Base-by-base conservation (phyloP, 108 stramenopile genomes). In the Pseudonitzschia pungens region DNA sequence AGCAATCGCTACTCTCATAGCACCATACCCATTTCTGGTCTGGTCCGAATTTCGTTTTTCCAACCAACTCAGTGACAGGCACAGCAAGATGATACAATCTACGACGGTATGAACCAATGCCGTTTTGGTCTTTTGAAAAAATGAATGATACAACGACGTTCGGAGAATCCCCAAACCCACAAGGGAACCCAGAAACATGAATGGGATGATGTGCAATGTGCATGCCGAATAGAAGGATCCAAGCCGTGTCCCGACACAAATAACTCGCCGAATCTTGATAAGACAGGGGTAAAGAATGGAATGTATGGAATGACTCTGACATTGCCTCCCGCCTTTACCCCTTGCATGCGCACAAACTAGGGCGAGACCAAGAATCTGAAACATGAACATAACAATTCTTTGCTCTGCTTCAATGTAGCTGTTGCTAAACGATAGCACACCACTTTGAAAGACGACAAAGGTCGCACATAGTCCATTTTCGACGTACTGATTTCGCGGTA, bases 401-500 rank as follows among this genome's bases (percentile, higher is more conserved):
- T 86, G 72, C 74, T 92, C 93, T 21, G 79, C 84, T 54, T 73
- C 68, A 70, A 93, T 93, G 70, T 93, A 93, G 68, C 90, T 91
- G 77, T 90, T 90, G 53, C 85, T 83, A 68, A 91, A 89, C 6
- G 92, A 89, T 33, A 94, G 81, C 42, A 89, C 40, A n/a, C 77
- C 88, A 70, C 86, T 81, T 10, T 82, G 80, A 44, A 90, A 92
- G 15, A 85, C 60, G 50, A 90, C 80, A 69, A 87, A 83, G 10
- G 84, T 56, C 3, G 74, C 28, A 40, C 84, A 48, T 18, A 83
- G 45, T 11, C 43, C 54, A 15, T 78, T 55, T 66, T 89, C 88
- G 51, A 77, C 31, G 5, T 60, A 57, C 16, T 80, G 80, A 51
- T 79, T 77, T 14, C 54, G 42, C 54, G 69, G 73, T 27, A 48